Conservation (phyloP, 2,329 filamentous ascomycete species). For the Botrytis elliptica region DNA sequence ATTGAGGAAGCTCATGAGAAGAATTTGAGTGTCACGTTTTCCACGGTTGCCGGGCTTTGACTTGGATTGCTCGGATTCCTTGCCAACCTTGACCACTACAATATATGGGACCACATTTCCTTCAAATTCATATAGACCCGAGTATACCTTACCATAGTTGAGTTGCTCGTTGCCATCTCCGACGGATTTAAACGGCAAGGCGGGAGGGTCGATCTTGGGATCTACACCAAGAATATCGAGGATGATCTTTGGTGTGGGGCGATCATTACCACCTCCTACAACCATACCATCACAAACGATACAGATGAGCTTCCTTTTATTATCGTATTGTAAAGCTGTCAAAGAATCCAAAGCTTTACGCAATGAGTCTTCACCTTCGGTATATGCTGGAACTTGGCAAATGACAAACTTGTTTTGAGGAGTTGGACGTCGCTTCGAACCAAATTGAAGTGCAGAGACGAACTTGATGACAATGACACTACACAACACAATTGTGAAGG, state of each 20-base stretch:
- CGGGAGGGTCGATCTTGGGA: conserved; percentile 92
- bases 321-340: conserved; percentile 93
- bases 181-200: conserved; percentile 90
- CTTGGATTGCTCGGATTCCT: conserved; percentile 88
- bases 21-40: conserved; percentile 95
- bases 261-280: conserved; percentile 91
- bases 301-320: conserved; percentile 95
- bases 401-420: conserved; percentile 99
- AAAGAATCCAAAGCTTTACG: conserved; percentile 91
- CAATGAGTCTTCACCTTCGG: conserved; percentile 93
- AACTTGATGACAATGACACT: conserved; percentile 84
- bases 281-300: conserved; percentile 98
- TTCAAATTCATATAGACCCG: conserved; percentile 94
- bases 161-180: conserved; percentile 87
- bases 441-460: conserved; percentile 86
- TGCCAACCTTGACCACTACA: conserved; percentile 94
- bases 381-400: conserved; percentile 96
- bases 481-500: conserved; percentile 82
- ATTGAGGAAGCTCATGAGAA: conserved; percentile 97
- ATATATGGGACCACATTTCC: conserved; percentile 96
- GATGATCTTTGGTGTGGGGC: conserved; percentile 95
- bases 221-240: conserved; percentile 96
- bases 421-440: conserved; percentile 82
- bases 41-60: conserved; percentile 95
- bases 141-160: conserved; percentile 98